These are phyloP conservation scores for Pichia sp. DNA, from an alignment of 1,139 yeast genomes.

Conservation along the genomic window DNA sequence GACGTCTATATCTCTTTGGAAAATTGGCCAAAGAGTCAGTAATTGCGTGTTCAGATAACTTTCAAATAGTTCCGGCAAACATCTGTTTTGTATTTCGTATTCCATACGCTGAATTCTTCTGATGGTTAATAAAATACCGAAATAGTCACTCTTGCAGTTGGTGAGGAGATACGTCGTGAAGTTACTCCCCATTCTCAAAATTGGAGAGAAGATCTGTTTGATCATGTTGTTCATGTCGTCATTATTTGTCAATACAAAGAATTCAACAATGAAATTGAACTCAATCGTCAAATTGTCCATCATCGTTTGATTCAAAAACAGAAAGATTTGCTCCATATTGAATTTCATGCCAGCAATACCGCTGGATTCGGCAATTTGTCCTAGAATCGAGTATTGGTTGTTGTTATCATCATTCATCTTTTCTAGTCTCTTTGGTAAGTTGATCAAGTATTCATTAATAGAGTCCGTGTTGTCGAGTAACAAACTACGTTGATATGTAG, in stretches of 20 bases:
- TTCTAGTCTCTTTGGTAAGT: slow-evolving; percentile 27
- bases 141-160: slow-evolving; percentile 53
- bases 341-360: slow-evolving; percentile 43
- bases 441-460: slow-evolving; percentile 30
- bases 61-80: slow-evolving; percentile 65
- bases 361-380: slow-evolving; percentile 82
- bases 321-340: slow-evolving; percentile 71
- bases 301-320: slow-evolving; percentile 71
- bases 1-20: slow-evolving; percentile 71
- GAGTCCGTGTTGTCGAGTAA: slow-evolving; percentile 15
- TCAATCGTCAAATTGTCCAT: slow-evolving; percentile 79
- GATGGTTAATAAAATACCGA: slow-evolving; percentile 77
- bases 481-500: slow-evolving; percentile 8
- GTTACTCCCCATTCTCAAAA: slow-evolving; percentile 52
- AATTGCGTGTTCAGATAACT: slow-evolving; percentile 69
- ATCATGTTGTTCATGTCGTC: slow-evolving; percentile 44
- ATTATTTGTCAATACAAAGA: slow-evolving; percentile 50
- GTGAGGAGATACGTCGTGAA: slow-evolving; percentile 48
- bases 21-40: slow-evolving; percentile 79
- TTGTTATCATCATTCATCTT: slow-evolving; percentile 36
- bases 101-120: slow-evolving; percentile 66
- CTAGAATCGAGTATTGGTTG: slow-evolving; percentile 68
- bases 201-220: slow-evolving; percentile 46
- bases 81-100: slow-evolving; percentile 59
- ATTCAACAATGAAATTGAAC: slow-evolving; percentile 68